Conservation (phyloP, 1,284 basidiomycete species). For the Paramarasmius palmivorus region DNA sequence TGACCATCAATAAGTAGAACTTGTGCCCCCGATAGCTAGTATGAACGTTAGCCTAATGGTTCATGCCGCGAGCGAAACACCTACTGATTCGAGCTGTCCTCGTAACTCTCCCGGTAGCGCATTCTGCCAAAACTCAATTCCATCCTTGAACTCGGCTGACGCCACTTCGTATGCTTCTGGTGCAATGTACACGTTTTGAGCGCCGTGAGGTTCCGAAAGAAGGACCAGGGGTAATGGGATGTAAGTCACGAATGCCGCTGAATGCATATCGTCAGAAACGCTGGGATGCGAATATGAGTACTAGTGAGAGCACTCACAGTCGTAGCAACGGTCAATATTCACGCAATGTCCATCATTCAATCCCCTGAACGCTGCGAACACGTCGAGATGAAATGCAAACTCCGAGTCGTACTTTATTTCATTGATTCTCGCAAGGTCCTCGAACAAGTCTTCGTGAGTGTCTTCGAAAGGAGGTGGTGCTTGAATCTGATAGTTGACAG, state of each 20-base stretch:
- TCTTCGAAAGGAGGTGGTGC: conserved; percentile 54
- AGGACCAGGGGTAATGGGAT: conserved; percentile 55
- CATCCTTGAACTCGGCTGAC: conserved; percentile 52
- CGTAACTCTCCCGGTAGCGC: conserved; percentile 48
- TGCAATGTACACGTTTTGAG: conserved; percentile 53
- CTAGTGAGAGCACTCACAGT: conserved; percentile 36
- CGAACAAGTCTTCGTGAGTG: conserved; percentile 55
- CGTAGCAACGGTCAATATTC: conserved; percentile 56
- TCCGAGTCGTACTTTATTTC: conserved; percentile 45
- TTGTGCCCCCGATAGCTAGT: conserved; percentile 54
- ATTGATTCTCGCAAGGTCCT: conserved; percentile 50
- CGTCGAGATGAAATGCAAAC: conserved; percentile 53
- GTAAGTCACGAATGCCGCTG: conserved; percentile 53
- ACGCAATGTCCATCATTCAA: conserved; percentile 61
- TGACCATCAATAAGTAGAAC: conserved; percentile 54
- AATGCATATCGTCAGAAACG: not conserved
- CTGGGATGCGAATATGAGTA: not conserved
- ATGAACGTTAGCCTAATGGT: not conserved
- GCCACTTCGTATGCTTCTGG: conserved; percentile 59
- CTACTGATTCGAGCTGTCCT: conserved; percentile 47
- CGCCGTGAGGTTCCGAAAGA: conserved; percentile 43
- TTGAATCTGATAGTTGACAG: conserved; percentile 55
- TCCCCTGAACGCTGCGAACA: conserved; percentile 53
- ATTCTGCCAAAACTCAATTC: conserved; percentile 55
- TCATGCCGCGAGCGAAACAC: conserved; percentile 17